Conservation (phyloP, 2,329 filamentous ascomycete genomes). For the Lasiodiplodia hormozganensis region DNA sequence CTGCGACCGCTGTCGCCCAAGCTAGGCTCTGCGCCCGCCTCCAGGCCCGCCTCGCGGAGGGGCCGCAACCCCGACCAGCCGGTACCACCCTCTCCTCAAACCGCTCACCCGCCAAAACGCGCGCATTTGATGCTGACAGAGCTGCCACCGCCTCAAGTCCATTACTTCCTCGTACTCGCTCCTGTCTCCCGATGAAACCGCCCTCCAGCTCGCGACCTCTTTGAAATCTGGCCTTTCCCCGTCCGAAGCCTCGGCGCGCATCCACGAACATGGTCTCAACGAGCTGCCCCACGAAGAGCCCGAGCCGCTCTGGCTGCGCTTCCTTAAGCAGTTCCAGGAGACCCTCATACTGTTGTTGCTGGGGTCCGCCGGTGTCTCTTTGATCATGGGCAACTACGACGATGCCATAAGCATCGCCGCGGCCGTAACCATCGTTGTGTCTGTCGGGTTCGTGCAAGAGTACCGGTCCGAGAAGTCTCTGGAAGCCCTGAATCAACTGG, state of each 20-base stretch:
- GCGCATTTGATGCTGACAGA: conserved; percentile 10
- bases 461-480: conserved; percentile 97
- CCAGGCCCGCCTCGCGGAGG: conserved; percentile 39
- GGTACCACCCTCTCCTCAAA: conserved; percentile 34
- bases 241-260: conserved; percentile 78
- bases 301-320: conserved; percentile 93
- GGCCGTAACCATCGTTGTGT: conserved; percentile 95
- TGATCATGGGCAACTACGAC: conserved; percentile 90
- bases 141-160: conserved; percentile 39
- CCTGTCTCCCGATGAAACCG: conserved; percentile 80
- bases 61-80: conserved; percentile 34
- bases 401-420: conserved; percentile 96
- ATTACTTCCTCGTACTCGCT: conserved; percentile 63
- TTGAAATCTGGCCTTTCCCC: conserved; percentile 80
- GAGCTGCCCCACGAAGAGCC: conserved; percentile 93
- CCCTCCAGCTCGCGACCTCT: conserved; percentile 80
- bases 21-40: conserved; percentile 16
- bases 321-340: conserved; percentile 96
- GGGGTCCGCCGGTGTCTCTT: conserved; percentile 84
- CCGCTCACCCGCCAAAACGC: conserved; percentile 34
- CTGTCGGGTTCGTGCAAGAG: conserved; percentile 95
- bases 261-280: conserved; percentile 85
- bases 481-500: conserved; percentile 89
- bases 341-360: conserved; percentile 92
- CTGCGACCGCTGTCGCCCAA: conserved; percentile 40